Conservation (phyloP, 1,284 basidiomycete species). For the Melampsora larici-populina region DNA sequence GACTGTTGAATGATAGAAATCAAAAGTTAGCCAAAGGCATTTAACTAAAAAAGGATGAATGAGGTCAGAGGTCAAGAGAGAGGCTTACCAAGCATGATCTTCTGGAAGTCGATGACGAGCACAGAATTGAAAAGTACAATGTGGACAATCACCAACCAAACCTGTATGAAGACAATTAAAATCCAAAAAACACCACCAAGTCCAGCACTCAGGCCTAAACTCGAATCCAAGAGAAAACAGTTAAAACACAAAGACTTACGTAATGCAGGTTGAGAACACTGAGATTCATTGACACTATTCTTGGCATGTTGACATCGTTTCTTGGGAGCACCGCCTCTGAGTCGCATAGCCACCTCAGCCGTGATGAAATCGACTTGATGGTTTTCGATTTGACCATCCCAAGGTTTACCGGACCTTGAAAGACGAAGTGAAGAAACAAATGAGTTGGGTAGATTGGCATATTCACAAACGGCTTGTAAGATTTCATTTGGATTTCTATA, state of each 20-base stretch:
- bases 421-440: slow-evolving; percentile 23
- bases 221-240: too few relatives aligned
- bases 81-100: slow-evolving; percentile 56
- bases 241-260: too few relatives aligned
- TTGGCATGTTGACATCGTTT: slow-evolving; percentile 35
- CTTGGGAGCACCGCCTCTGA: slow-evolving; percentile 32
- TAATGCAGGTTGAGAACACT: slow-evolving; percentile 30
- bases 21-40: too few relatives aligned
- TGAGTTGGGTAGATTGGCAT: slow-evolving; percentile 10
- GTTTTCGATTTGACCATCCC: too few relatives aligned
- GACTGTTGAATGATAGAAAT: too few relatives aligned
- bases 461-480: slow-evolving; percentile 29
- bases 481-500: neutral
- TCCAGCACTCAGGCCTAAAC: too few relatives aligned
- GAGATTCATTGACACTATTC: slow-evolving; percentile 25
- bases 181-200: neutral
- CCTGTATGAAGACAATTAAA: slow-evolving; percentile 43
- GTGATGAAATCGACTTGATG: slow-evolving; percentile 7
- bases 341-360: slow-evolving; percentile 26
- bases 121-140: slow-evolving; percentile 56
- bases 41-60: too few relatives aligned
- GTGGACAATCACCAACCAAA: slow-evolving; percentile 56
- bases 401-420: slow-evolving; percentile 15
- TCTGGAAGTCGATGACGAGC: slow-evolving; percentile 56
- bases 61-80: too few relatives aligned